phyloP scores from a whole-genome alignment of 176 grass and related monocot genomes.

The Rhynchospora pubera region DNA sequence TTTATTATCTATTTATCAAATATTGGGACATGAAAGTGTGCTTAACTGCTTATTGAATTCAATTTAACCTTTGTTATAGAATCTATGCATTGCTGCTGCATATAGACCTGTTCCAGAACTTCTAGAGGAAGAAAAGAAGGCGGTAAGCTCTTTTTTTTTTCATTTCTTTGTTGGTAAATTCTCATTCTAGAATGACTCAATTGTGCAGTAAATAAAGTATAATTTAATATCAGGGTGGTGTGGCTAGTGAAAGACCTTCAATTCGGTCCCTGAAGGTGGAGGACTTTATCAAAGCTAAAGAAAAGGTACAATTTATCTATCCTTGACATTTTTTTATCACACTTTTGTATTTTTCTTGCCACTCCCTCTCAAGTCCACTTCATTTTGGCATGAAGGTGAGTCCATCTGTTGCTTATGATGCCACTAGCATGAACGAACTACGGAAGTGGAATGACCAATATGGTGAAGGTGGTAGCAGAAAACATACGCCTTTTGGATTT shows the following conservation, averaged over 20 bases:
- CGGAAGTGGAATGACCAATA: constrained; percentile 94
- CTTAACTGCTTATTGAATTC: constrained; percentile 5
- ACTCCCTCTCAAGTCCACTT: background rate
- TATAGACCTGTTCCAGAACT: constrained; percentile 95
- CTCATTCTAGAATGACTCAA: background rate
- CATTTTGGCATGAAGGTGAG: constrained; percentile 49
- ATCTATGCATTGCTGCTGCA: constrained; percentile 82
- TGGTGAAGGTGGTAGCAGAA: constrained; percentile 75
- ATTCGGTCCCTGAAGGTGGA: constrained; percentile 64
- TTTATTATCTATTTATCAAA: too few relatives aligned
- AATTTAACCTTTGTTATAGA: constrained; percentile 43
- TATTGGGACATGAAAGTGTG: background rate
- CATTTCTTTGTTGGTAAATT: background rate
- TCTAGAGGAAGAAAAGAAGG: constrained; percentile 76
- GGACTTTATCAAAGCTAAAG: constrained; percentile 92
- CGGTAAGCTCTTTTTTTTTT: constrained; percentile 5
- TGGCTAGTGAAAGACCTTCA: constrained; percentile 17
- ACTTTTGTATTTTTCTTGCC: background rate
- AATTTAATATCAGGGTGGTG: constrained; percentile 33
- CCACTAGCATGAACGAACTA: constrained; percentile 78
- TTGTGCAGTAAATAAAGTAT: background rate
- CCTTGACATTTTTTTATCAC: background rate
- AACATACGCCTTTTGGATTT: constrained; percentile 63
- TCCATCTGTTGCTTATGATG: constrained; percentile 73
- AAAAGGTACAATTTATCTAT: constrained; percentile 46